Percentiles rank a stretch among this genome's conserved stretches.
Evolutionary conservation across 441 rosid genomes (phyloP).

Genomic region (Omphalea diandra): DNA sequence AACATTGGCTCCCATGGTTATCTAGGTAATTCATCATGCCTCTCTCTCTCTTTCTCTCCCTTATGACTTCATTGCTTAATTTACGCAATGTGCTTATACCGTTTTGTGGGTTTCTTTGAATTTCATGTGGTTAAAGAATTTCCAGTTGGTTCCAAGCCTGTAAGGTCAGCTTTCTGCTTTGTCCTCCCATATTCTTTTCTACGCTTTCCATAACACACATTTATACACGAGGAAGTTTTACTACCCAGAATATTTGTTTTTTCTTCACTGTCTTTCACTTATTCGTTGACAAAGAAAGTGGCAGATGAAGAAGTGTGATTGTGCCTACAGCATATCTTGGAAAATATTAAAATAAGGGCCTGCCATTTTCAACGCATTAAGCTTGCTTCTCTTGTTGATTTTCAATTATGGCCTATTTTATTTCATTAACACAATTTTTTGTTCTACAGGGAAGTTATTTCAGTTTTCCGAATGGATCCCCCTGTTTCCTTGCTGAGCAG

Average conservation of each 20-base stretch:
- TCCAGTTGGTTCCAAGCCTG: conserved; percentile 21
- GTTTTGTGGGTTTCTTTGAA: conserved; percentile 6
- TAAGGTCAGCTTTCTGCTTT: conserved; percentile 29
- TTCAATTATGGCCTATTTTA: neutral
- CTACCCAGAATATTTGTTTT: neutral
- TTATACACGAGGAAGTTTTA: no score
- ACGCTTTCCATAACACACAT: no score
- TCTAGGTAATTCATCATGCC: conserved; percentile 27
- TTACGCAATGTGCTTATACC: neutral
- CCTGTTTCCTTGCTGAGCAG: conserved; percentile 18
- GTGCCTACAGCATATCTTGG: neutral
- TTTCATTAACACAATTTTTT: neutral
- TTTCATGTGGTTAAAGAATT: conserved; percentile 26
- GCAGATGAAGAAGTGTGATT: neutral
- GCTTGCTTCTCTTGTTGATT: neutral
- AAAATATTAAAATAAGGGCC: conserved; percentile 2
- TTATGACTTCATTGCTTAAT: no score
- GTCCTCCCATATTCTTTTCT: neutral
- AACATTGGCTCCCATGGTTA: conserved; percentile 13
- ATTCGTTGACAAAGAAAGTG: neutral
- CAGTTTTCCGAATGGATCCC: conserved; percentile 19
- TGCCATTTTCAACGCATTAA: neutral
- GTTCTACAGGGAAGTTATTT: conserved; percentile 23
- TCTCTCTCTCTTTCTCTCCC: no score
- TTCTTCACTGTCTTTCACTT: neutral